These are phyloP conservation scores for Fusarium musae DNA, from an alignment of 2,329 filamentous ascomycete species.

Conservation along the genomic window DNA sequence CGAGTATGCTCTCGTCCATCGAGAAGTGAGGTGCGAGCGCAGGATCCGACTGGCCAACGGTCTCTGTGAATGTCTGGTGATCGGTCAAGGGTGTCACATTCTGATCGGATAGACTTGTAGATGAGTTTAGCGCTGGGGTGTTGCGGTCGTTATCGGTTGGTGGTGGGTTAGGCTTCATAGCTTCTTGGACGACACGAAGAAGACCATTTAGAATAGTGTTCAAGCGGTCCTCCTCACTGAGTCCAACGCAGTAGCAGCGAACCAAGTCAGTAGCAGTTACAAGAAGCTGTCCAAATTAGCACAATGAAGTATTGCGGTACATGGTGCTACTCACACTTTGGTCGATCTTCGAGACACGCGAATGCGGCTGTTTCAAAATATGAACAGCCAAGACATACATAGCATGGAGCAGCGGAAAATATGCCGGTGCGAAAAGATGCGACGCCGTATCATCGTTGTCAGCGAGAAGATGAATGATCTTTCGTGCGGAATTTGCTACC, in stretches of 20 bases:
- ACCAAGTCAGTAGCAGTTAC: not conserved
- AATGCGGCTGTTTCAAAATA: constrained; percentile 2
- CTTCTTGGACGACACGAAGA: not conserved
- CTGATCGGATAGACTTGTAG: fast-evolving
- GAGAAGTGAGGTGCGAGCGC: fast-evolving
- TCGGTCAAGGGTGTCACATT: fast-evolving
- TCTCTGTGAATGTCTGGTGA: not conserved
- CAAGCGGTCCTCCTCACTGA: not conserved
- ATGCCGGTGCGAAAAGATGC: not conserved
- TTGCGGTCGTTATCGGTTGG: fast-evolving
- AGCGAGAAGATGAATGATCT: not conserved
- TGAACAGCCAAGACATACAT: constrained; percentile 5
- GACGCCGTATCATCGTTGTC: not conserved
- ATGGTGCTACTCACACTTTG: not conserved
- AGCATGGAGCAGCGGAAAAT: not conserved
- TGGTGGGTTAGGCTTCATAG: not conserved
- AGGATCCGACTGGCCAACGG: fast-evolving
- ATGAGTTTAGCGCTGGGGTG: fast-evolving
- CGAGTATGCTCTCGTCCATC: not conserved
- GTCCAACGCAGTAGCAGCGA: not conserved
- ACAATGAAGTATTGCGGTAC: too few species aligned
- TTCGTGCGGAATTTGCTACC: constrained; percentile 3
- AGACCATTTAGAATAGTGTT: not conserved
- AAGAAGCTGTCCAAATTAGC: fast-evolving
- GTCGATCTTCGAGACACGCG: not conserved